Evolutionary conservation across 768 basidiomycete species (phyloP).

Genomic region (Suillus paluster): DNA sequence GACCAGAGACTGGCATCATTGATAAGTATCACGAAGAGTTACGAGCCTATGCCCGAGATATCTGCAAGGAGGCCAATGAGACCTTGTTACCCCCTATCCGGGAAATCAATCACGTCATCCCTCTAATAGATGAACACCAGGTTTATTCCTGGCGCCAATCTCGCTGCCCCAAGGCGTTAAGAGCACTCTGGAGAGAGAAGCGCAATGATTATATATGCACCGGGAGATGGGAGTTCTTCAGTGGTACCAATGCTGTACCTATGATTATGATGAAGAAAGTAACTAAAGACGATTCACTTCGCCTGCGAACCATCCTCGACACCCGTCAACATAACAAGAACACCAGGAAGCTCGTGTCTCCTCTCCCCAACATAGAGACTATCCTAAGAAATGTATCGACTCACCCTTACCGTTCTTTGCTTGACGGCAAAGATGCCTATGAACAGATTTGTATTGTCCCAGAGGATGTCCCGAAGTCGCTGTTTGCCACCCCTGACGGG

Average conservation of each 20-base stretch:
- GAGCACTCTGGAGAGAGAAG: slow-evolving; percentile 30
- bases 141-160: too few relatives aligned
- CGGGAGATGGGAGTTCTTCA: slow-evolving; percentile 35
- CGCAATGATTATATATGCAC: slow-evolving; percentile 29
- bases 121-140: slow-evolving; percentile 40
- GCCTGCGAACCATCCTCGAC: slow-evolving; percentile 27
- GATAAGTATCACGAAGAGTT: too few relatives aligned
- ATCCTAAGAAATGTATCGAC: slow-evolving; percentile 29
- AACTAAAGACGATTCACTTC: slow-evolving; percentile 17
- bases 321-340: slow-evolving; percentile 36
- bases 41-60: neutral
- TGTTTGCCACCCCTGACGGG: slow-evolving; percentile 43
- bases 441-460: slow-evolving; percentile 34
- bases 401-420: slow-evolving; percentile 23
- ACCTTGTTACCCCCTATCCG: slow-evolving; percentile 11
- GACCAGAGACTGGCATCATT: too few relatives aligned
- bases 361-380: slow-evolving; percentile 32
- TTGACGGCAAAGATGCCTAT: slow-evolving; percentile 38
- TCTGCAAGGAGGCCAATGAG: slow-evolving; percentile 1
- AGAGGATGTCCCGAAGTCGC: slow-evolving; percentile 29
- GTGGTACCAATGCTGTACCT: slow-evolving; percentile 32
- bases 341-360: slow-evolving; percentile 31
- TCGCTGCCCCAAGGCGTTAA: slow-evolving; percentile 39
- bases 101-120: slow-evolving; percentile 41
- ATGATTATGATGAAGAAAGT: slow-evolving; percentile 41